Percentiles rank a stretch among this genome's conserved stretches.
phyloP scores from a whole-genome alignment of 768 basidiomycete species.

The Russula sp. region DNA sequence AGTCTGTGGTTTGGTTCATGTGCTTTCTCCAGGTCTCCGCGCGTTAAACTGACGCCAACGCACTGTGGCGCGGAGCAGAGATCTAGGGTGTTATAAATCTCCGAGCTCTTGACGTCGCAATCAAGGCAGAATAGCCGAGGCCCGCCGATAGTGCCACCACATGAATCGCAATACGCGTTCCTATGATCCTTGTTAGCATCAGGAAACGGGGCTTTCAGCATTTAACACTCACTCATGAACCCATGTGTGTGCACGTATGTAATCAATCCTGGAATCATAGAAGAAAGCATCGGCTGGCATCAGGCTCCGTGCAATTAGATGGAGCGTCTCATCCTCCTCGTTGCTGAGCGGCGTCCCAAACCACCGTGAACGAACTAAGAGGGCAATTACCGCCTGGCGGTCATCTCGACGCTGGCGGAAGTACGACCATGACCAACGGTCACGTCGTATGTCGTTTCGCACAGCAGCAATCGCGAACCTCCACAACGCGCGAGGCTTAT shows the following conservation, averaged over 20 bases:
- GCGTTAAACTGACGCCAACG: constrained; percentile 23
- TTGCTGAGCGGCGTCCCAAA: constrained; percentile 30
- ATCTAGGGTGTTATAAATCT: constrained; percentile 33
- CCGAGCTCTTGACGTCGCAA: constrained; percentile 31
- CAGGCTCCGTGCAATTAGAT: constrained; percentile 26
- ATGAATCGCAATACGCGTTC: constrained; percentile 33
- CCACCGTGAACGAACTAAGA: constrained; percentile 30
- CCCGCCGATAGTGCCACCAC: constrained; percentile 34
- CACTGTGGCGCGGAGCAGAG: constrained; percentile 35
- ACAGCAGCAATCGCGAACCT: constrained; percentile 35
- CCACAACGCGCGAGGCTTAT: constrained; percentile 37
- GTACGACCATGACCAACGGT: constrained; percentile 36
- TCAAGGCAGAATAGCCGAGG: constrained; percentile 37
- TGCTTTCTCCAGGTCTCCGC: constrained; percentile 28
- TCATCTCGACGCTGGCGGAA: constrained; percentile 36
- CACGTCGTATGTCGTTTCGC: constrained; percentile 30
- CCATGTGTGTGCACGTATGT: constrained; percentile 29
- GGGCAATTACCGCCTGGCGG: constrained; percentile 33
- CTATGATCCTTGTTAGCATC: constrained; percentile 7
- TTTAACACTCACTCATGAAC: constrained; percentile 29
- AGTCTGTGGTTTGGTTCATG: constrained; percentile 38
- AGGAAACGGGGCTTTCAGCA: background rate
- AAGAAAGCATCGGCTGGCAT: constrained; percentile 34
- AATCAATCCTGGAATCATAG: constrained; percentile 30
- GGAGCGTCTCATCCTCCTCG: constrained; percentile 31